These are phyloP conservation scores for Kuraishia capsulata DNA, from an alignment of 805 yeast genomes.

Conservation along the genomic window DNA sequence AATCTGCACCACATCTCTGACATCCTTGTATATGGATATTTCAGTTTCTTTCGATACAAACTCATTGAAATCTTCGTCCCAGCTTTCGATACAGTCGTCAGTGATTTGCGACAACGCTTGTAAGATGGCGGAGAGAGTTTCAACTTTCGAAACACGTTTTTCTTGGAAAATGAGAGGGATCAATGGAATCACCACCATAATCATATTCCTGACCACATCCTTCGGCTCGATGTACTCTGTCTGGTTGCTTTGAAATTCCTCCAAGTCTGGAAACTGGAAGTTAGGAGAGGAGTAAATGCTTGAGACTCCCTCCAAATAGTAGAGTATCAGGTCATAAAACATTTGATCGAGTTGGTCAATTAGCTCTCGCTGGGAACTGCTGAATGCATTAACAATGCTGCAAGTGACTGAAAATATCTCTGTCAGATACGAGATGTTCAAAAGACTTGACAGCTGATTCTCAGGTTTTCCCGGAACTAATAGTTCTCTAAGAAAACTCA, in stretches of 20 bases:
- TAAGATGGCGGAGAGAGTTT: background rate
- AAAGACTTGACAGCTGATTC: background rate
- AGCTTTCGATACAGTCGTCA: constrained; percentile 17
- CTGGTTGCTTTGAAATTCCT: constrained; percentile 11
- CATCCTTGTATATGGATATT: constrained; percentile 40
- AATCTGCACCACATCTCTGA: constrained; percentile 56
- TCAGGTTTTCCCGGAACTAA: background rate
- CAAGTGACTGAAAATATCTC: constrained; percentile 20
- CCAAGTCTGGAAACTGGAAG: constrained; percentile 11
- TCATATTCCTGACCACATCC: constrained; percentile 9
- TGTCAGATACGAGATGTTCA: background rate
- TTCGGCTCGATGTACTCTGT: constrained; percentile 14
- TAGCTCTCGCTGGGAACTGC: background rate
- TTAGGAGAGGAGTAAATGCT: background rate
- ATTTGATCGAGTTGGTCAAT: background rate
- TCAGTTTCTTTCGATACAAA: constrained; percentile 74
- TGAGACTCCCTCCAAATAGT: background rate
- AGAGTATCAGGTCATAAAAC: background rate
- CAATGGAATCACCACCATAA: constrained; percentile 21
- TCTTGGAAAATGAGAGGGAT: constrained; percentile 15
- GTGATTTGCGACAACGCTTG: constrained; percentile 3
- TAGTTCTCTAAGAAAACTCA: constrained; percentile 5
- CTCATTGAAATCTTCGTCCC: constrained; percentile 52
- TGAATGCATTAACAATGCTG: constrained; percentile 14
- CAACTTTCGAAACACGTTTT: background rate